phyloP scores from a whole-genome alignment of 2,329 filamentous ascomycete genomes.

The Colletotrichum sublineola region DNA sequence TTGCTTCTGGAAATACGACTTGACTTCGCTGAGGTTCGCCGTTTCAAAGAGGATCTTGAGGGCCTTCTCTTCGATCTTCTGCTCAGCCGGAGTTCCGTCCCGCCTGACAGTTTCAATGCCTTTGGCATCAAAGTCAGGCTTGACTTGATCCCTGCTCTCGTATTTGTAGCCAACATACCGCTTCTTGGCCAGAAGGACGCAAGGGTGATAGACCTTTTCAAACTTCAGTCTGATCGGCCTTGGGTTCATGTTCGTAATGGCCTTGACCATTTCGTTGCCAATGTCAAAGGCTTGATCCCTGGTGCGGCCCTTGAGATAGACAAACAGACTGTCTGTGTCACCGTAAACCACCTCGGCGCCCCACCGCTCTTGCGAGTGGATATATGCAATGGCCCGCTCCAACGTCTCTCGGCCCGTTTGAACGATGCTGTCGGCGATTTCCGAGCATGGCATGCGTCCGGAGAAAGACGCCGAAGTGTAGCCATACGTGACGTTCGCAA shows the following conservation, averaged over 20 bases:
- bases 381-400: slow-evolving; percentile 91
- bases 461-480: slow-evolving; percentile 98
- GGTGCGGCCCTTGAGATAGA: slow-evolving; percentile 89
- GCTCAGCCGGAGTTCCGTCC: slow-evolving; percentile 94
- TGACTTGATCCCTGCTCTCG: slow-evolving; percentile 79
- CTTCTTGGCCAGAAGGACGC: slow-evolving; percentile 94
- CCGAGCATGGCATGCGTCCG: slow-evolving; percentile 96
- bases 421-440: slow-evolving; percentile 98
- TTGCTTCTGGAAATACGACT: slow-evolving; percentile 89
- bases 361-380: slow-evolving; percentile 90
- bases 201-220: slow-evolving; percentile 98
- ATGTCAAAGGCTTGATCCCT: slow-evolving; percentile 91
- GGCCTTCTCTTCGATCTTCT: slow-evolving; percentile 95
- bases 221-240: slow-evolving; percentile 96
- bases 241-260: slow-evolving; percentile 90
- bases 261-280: slow-evolving; percentile 90
- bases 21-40: slow-evolving; percentile 88
- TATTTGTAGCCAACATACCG: slow-evolving; percentile 99
- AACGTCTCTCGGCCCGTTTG: slow-evolving; percentile 95
- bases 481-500: slow-evolving; percentile 99
- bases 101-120: slow-evolving; percentile 97
- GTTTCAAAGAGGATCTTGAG: slow-evolving; percentile 92
- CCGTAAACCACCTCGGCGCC: slow-evolving; percentile 97
- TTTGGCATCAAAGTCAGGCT: slow-evolving; percentile 96
- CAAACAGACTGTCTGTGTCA: slow-evolving; percentile 95